These are phyloP conservation scores for Curvularia lunata DNA, from an alignment of 2,329 filamentous ascomycete species.

Conservation along the genomic window DNA sequence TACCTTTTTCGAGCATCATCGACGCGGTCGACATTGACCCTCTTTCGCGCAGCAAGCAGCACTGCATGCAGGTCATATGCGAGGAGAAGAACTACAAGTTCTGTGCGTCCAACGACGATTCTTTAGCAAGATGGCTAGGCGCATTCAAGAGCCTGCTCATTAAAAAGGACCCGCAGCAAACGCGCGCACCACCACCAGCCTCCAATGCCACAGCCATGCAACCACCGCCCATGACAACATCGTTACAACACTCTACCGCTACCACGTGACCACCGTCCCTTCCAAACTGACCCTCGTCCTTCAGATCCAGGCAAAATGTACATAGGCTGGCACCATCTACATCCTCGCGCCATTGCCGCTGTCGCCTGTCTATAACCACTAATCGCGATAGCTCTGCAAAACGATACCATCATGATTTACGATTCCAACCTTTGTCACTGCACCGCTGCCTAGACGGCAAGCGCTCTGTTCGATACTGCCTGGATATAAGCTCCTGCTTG, in stretches of 20 bases:
- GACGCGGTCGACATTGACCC: constrained; percentile 93
- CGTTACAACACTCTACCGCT: constrained; percentile 14
- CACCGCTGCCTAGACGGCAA: constrained; percentile 1
- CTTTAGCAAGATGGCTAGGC: constrained; percentile 81
- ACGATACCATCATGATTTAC: constrained; percentile 9
- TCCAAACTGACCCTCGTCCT: neutral
- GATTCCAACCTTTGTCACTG: neutral
- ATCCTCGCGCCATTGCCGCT: neutral
- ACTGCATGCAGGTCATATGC: constrained; percentile 91
- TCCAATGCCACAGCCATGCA: constrained; percentile 22
- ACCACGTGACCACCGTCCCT: constrained; percentile 9
- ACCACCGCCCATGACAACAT: constrained; percentile 13
- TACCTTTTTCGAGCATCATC: constrained; percentile 79
- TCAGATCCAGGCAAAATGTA: constrained; percentile 11
- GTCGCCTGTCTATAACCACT: constrained; percentile 3
- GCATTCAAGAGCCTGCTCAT: constrained; percentile 86
- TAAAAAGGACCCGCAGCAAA: constrained; percentile 63
- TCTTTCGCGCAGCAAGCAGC: constrained; percentile 79
- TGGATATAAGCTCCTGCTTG: constrained; percentile 11
- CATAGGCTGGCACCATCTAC: constrained; percentile 13
- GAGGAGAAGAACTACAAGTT: constrained; percentile 73
- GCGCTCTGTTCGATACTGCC: constrained; percentile 10
- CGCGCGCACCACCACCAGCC: constrained; percentile 25
- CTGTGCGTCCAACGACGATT: constrained; percentile 76
- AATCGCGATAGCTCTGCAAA: constrained; percentile 10